Evolutionary conservation across 208 protist genomes (phyloP), one percentile per base, ranked within the genome.

Genomic region (Leishmania arabica): DNA sequence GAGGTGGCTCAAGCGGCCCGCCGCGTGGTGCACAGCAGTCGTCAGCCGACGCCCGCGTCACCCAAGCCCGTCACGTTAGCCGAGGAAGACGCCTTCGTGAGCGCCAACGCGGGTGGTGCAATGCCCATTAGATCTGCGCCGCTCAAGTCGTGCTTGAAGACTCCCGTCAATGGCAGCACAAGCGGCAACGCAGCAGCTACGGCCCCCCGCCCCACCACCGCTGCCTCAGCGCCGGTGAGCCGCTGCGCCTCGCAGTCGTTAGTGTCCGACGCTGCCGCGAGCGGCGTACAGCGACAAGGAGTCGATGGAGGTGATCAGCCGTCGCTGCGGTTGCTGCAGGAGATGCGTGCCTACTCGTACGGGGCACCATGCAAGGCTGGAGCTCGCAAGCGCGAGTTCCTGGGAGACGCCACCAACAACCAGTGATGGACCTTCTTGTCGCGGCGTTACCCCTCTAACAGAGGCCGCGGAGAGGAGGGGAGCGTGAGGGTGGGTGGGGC

Each of bases 371-470:
- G 77, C 15, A 93, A 93, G 72, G 76, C 88, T 69, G 58, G 75
- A 0, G 83, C 81, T n/a, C 90, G 90, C 47, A 94, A 94, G 80
- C 89, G 91, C 37, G 86, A 89, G 24, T n/a, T 96, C 21, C 84
- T 96, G 8, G 89, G 90, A 4, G 93, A 96, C 51, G 51, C 89
- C 40, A 96, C 93, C 34, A 96, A 96, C 78, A 17, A 45, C n/a
- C 51, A 58, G 49, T 75, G 68, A 72, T 51, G 9, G 15, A 19
- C 21, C 9, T 6, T 37, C n/a, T 37, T 66, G 60, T 66, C 7
- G 60, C 60, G n/a, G 60, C 9, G 60, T 66, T 37, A 19, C 31
- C 31, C 60, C 60, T 62, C n/a, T 66, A 15, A 31, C 8, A 31
- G 60, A 66, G 60, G n/a, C 27, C 13, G n/a, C 31, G 60, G 60